A percentile compares a stretch with the other conserved stretches of the same genome.
Evolutionary conservation across 306 rosid genomes (phyloP).

Genomic region (Trichosanthes cucumerina): DNA sequence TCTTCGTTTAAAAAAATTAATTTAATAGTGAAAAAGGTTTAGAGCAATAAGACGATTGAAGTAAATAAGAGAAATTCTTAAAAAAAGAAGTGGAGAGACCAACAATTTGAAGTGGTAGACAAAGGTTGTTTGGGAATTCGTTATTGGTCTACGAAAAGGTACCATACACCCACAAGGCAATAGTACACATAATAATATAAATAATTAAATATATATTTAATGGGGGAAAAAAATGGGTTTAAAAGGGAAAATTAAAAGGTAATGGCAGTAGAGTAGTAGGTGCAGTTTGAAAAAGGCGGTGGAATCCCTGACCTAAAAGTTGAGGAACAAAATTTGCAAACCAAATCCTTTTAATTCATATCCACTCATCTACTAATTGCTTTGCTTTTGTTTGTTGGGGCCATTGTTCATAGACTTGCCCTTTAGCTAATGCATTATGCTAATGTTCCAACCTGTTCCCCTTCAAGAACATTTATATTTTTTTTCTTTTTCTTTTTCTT

Average conservation of each 20-base stretch:
- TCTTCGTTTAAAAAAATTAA: not conserved
- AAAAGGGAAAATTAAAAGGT: not conserved
- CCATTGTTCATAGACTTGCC: not conserved
- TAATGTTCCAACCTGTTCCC: not conserved
- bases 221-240: not conserved
- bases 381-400: not conserved
- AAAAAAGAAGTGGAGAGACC: not conserved
- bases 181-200: not conserved
- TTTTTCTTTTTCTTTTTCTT: too few species aligned
- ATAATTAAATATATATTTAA: not conserved
- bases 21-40: not conserved
- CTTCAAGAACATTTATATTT: not conserved
- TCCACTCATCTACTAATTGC: not conserved
- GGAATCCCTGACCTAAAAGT: not conserved
- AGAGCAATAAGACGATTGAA: not conserved
- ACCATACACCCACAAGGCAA: not conserved
- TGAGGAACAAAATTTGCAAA: not conserved
- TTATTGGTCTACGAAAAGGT: not conserved
- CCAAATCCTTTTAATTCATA: not conserved
- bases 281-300: not conserved
- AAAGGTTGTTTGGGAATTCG: slow-evolving; percentile 1
- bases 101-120: slow-evolving; percentile 8
- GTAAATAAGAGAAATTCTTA: not conserved
- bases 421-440: not conserved
- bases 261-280: not conserved